phyloP scores from a whole-genome alignment of 192 early-diverging fungal species.

The Dimargaris xerosporica region DNA sequence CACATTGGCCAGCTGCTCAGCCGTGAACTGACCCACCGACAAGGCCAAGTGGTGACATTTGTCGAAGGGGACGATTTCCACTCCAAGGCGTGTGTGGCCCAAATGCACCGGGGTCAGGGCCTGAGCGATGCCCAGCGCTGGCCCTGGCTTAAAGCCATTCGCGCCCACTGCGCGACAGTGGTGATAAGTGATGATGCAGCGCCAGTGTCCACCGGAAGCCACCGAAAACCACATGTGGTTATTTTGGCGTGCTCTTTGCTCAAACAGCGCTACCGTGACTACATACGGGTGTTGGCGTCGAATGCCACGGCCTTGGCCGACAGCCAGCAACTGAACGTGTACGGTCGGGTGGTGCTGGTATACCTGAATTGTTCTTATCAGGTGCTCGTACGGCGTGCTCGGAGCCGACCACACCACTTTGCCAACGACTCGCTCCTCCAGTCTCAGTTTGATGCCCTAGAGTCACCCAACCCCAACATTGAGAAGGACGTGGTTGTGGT shows the following conservation, averaged over 20 bases:
- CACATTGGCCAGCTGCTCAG: slow-evolving; percentile 29
- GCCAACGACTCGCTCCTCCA: slow-evolving; percentile 34
- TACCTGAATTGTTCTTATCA: slow-evolving; percentile 35
- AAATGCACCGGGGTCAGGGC: slow-evolving; percentile 43
- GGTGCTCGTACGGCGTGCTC: slow-evolving; percentile 28
- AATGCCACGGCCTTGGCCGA: no score
- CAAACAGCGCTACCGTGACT: slow-evolving; percentile 44
- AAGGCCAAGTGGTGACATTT: slow-evolving; percentile 22
- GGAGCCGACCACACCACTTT: slow-evolving; percentile 37
- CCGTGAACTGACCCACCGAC: neutral
- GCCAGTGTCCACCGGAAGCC: neutral
- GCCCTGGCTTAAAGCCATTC: slow-evolving; percentile 42
- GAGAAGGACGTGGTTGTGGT: slow-evolving; percentile 20
- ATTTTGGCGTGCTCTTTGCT: slow-evolving; percentile 51
- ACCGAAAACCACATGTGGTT: slow-evolving; percentile 16
- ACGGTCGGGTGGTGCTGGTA: slow-evolving; percentile 26
- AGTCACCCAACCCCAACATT: slow-evolving; percentile 22
- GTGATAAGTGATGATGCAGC: neutral
- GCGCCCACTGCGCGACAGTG: slow-evolving; percentile 18
- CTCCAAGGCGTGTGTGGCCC: slow-evolving; percentile 33
- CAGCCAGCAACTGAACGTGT: neutral
- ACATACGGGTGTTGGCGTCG: slow-evolving; percentile 16
- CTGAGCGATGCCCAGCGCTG: slow-evolving; percentile 48
- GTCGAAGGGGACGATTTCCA: slow-evolving; percentile 57
- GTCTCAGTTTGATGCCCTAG: slow-evolving; percentile 45